phyloP scores from a whole-genome alignment of 805 yeast species.

The Metschnikowia henanensis region DNA sequence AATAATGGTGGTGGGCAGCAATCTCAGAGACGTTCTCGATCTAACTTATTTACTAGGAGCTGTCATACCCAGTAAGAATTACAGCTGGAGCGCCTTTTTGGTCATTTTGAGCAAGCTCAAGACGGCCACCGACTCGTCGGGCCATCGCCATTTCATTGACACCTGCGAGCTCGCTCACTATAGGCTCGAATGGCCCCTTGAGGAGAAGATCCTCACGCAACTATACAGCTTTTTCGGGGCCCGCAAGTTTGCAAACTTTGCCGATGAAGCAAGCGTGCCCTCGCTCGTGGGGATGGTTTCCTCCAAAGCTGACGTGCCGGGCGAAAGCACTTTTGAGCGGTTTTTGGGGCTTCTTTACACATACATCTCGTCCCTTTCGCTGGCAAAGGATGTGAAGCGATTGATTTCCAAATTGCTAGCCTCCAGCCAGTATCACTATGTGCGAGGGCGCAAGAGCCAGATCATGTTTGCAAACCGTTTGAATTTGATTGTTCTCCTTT shows the following conservation, averaged over 20 bases:
- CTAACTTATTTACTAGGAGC: conserved; percentile 19
- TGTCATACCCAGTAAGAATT: conserved; percentile 12
- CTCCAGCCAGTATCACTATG: conserved; percentile 37
- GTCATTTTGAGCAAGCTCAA: conserved; percentile 20
- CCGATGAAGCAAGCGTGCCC: conserved; percentile 31
- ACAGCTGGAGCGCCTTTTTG: conserved; percentile 29
- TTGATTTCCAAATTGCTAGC: conserved; percentile 37
- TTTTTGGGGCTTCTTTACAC: conserved; percentile 37
- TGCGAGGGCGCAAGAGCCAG: conserved; percentile 25
- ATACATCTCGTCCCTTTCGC: conserved; percentile 28
- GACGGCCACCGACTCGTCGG: conserved; percentile 16
- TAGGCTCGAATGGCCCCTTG: conserved; percentile 30
- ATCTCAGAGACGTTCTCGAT: conserved; percentile 18
- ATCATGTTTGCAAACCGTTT: conserved; percentile 38
- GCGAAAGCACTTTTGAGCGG: conserved; percentile 30
- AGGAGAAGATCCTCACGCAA: conserved; percentile 32
- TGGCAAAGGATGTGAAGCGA: conserved; percentile 26
- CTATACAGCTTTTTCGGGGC: conserved; percentile 31
- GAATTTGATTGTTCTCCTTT: conserved; percentile 35
- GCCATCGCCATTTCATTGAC: conserved; percentile 29
- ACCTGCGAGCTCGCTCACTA: conserved; percentile 26
- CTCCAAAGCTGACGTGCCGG: conserved; percentile 29
- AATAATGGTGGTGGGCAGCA: conserved; percentile 9
- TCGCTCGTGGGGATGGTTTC: conserved; percentile 22
- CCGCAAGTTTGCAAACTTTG: conserved; percentile 37